These are phyloP conservation scores for Penicillium brevicompactum DNA, from an alignment of 2,329 filamentous ascomycete genomes.

Conservation along the genomic window DNA sequence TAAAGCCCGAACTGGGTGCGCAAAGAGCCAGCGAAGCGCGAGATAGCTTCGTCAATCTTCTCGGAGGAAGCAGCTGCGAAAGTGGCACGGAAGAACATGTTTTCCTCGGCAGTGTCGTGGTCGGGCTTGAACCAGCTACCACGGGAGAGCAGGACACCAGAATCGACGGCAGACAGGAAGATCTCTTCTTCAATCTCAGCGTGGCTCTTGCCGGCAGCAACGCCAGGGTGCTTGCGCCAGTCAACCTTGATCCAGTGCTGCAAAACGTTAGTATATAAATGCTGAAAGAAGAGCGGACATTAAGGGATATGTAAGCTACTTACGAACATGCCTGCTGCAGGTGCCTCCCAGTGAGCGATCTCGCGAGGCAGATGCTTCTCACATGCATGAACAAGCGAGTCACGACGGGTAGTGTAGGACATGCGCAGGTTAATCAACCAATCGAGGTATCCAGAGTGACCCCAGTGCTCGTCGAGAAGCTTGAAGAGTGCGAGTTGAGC, in stretches of 20 bases:
- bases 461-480: slow-evolving; percentile 91
- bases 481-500: slow-evolving; percentile 84
- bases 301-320: slow-evolving; percentile 43
- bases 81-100: slow-evolving; percentile 85
- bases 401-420: slow-evolving; percentile 78
- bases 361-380: slow-evolving; percentile 73
- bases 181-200: slow-evolving; percentile 77
- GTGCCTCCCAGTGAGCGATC: slow-evolving; percentile 77
- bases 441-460: slow-evolving; percentile 82
- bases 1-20: slow-evolving; percentile 60
- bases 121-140: slow-evolving; percentile 93
- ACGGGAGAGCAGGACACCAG: slow-evolving; percentile 77
- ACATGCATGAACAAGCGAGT: slow-evolving; percentile 77
- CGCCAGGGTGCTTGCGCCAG: slow-evolving; percentile 48
- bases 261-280: slow-evolving; percentile 1
- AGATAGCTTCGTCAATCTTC: slow-evolving; percentile 71
- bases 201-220: slow-evolving; percentile 39
- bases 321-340: slow-evolving; percentile 92
- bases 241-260: slow-evolving; percentile 53
- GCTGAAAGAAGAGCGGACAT: background rate
- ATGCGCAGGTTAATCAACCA: slow-evolving; percentile 83
- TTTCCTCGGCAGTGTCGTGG: slow-evolving; percentile 57
- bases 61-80: slow-evolving; percentile 78
- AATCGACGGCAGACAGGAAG: slow-evolving; percentile 73
- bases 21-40: slow-evolving; percentile 74